Conservation (phyloP, 1,284 basidiomycete genomes). For the Thelephora terrestris region DNA sequence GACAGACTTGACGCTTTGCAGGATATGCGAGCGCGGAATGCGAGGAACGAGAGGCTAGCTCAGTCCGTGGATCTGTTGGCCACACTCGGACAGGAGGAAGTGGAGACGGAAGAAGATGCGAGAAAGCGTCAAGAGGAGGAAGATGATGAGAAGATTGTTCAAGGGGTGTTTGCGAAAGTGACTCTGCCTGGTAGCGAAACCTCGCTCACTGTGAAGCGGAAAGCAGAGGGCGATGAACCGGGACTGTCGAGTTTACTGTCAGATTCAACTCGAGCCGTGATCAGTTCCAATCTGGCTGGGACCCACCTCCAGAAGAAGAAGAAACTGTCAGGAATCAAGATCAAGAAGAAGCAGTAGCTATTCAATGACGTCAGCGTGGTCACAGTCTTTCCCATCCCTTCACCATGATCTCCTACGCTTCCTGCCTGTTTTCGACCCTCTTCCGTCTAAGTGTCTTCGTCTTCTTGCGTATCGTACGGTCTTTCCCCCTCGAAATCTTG, state of each 20-base stretch:
- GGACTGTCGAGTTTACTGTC: conserved; percentile 63
- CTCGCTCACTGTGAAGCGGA: conserved; percentile 69
- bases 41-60: conserved; percentile 77
- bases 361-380: conserved; percentile 7
- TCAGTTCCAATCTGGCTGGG: conserved; percentile 33
- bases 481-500: not conserved
- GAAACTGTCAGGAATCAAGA: conserved; percentile 65
- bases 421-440: conserved; percentile 13
- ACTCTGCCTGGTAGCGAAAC: conserved; percentile 30
- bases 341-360: conserved; percentile 43
- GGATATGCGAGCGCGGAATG: conserved; percentile 89
- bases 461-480: conserved; percentile 18
- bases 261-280: conserved; percentile 59
- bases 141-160: conserved; percentile 86
- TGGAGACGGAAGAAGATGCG: conserved; percentile 61
- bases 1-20: conserved; percentile 95
- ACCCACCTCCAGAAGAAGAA: conserved; percentile 49
- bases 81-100: conserved; percentile 46
- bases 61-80: conserved; percentile 54
- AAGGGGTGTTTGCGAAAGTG: conserved; percentile 79
- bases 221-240: conserved; percentile 64
- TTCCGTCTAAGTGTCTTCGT: conserved; percentile 16
- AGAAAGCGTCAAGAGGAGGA: conserved; percentile 65
- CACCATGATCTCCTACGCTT: not conserved
- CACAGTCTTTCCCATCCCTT: not conserved